Base-by-base conservation (phyloP, 768 basidiomycete genomes). In the Leccinum arenicola region DNA sequence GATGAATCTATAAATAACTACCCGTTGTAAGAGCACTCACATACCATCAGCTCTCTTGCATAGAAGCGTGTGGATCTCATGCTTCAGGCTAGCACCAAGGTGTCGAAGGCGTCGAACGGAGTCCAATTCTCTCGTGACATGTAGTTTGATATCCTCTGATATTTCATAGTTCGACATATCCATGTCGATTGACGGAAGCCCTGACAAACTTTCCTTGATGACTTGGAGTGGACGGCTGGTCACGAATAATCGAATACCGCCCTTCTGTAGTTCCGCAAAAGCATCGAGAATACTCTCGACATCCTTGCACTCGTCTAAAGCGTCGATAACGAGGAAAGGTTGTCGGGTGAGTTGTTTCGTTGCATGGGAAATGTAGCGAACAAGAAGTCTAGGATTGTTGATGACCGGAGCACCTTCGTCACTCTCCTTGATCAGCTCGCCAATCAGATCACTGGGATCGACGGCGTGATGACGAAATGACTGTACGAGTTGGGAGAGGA, bases 401-500 rank as follows among this genome's bases (percentile, higher is more conserved):
- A 49, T 9, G 11, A 52, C 10, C 10, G 38, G 43, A 36, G 35
- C 27, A 0, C 36, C 12, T 12, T 17, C 54, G 7, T 54, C 25
- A 8, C 8, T 56, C 11, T 50, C 11, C 7, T 55, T 21, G 6
- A 35, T n/a, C 1, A 66, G 53, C 2, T 62, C 50, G 19, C 58
- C 40, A 1, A 63, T 43, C 5, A 60, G 2, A 6, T 33, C 27
- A 25, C 29, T 49, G 2, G 27, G 49, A 12, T 54, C 21, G 10
- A 25, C 4, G 0, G 14, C 3, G 2, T 33, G 11, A 3, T 2
- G 19, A 33, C 4, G 6, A 1, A 54, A 36, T 21, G 55, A 43
- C 6, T 47, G 58, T 3, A 70, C 21, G 1, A 65, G 17, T 33
- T 68, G 68, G 6, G 53, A 58, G n/a, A 65, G 52, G 0, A 70